Evolutionary conservation across 805 yeast genomes (phyloP).

Genomic region (Komagataella mondaviorum): DNA sequence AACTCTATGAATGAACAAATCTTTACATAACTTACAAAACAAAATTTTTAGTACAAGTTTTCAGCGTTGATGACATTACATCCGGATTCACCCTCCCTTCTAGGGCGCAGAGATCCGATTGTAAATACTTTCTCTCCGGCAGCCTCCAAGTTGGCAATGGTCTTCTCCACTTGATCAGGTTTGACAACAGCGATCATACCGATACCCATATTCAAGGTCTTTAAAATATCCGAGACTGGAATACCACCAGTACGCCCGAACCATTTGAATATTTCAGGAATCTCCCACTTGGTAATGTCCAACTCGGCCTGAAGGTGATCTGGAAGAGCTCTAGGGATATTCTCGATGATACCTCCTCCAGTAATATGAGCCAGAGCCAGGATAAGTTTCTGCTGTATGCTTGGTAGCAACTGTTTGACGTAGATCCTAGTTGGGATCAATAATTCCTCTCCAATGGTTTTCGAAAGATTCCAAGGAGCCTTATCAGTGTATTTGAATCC

Average conservation of each 20-base stretch:
- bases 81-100: slow-evolving; percentile 35
- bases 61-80: slow-evolving; percentile 44
- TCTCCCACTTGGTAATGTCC: slow-evolving; percentile 69
- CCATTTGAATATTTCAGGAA: slow-evolving; percentile 90
- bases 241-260: slow-evolving; percentile 85
- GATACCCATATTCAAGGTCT: slow-evolving; percentile 91
- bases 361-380: slow-evolving; percentile 94
- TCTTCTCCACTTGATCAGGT: slow-evolving; percentile 46
- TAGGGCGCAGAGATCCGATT: slow-evolving; percentile 45
- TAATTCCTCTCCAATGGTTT: slow-evolving; percentile 75
- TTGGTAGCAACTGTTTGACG: slow-evolving; percentile 78
- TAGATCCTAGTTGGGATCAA: slow-evolving; percentile 88
- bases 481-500: slow-evolving; percentile 56
- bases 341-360: slow-evolving; percentile 96
- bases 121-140: slow-evolving; percentile 67
- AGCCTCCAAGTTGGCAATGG: slow-evolving; percentile 34
- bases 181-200: slow-evolving; percentile 91
- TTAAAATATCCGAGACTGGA: slow-evolving; percentile 70
- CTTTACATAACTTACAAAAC: slow-evolving; percentile 8
- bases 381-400: slow-evolving; percentile 51
- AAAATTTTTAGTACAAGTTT: slow-evolving; percentile 20
- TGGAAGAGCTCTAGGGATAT: slow-evolving; percentile 92
- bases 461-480: slow-evolving; percentile 76
- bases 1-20: slow-evolving; percentile 23
- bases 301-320: slow-evolving; percentile 63